Evolutionary conservation across 352 stramenopile species (phyloP).

Genomic region (Elongisporangium anandrum): DNA sequence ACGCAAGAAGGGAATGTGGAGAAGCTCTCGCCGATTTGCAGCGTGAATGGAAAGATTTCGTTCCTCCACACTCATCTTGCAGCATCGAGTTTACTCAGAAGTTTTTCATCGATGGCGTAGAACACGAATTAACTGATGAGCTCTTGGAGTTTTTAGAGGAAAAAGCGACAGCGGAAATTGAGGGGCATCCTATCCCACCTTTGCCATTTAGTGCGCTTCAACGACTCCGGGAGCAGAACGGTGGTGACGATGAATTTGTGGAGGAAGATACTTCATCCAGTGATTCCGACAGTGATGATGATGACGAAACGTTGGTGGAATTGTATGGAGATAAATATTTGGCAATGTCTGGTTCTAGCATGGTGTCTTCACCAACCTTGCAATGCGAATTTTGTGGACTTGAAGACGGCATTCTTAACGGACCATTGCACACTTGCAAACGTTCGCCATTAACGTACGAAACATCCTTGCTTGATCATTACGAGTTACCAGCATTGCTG

Average conservation of each 20-base stretch:
- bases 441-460: slow-evolving; percentile 43
- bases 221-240: slow-evolving; percentile 16
- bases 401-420: slow-evolving; percentile 65
- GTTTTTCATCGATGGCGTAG: slow-evolving; percentile 71
- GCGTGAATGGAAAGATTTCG: slow-evolving; percentile 56
- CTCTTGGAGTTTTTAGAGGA: slow-evolving; percentile 62
- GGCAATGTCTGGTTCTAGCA: neutral
- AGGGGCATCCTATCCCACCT: slow-evolving; percentile 38
- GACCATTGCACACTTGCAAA: slow-evolving; percentile 36
- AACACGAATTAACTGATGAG: slow-evolving; percentile 68
- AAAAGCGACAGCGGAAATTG: slow-evolving; percentile 55
- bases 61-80: slow-evolving; percentile 31
- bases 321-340: slow-evolving; percentile 52
- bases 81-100: slow-evolving; percentile 52
- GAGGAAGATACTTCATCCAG: slow-evolving; percentile 24
- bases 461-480: slow-evolving; percentile 37
- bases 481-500: slow-evolving; percentile 47
- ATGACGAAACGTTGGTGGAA: slow-evolving; percentile 50
- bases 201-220: slow-evolving; percentile 33
- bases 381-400: slow-evolving; percentile 54
- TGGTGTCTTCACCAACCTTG: neutral
- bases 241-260: slow-evolving; percentile 1
- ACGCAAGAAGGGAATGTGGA: slow-evolving; percentile 43
- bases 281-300: slow-evolving; percentile 28
- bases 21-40: slow-evolving; percentile 58